Base-by-base conservation (phyloP, 768 basidiomycete genomes). In the Gloeopeniophorella convolvens region DNA sequence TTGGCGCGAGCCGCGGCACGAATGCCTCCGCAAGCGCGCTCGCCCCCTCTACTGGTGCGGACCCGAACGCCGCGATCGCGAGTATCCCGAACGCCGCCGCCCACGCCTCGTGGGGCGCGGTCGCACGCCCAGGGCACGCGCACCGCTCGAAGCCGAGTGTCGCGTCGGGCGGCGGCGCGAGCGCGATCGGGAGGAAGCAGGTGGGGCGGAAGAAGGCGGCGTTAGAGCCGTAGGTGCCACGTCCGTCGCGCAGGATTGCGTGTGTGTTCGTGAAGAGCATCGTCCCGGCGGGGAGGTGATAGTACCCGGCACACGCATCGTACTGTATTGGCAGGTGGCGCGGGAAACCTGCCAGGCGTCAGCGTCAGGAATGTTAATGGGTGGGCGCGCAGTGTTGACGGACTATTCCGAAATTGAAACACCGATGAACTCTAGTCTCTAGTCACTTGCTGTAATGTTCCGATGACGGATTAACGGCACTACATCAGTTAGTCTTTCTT, bases 71-170 rank as follows among this genome's bases (percentile, higher is more conserved):
- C 5, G 51, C n/a, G n/a, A 31, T 13, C 5, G 51, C 45, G 28
- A 48, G 42, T 45, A 53, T 46, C 33, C 15, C 37, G 15, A 30
- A 51, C 11, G 54, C 45, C 31, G 35, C 30, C 30, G 37, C 21
- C 51, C 51, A 53, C 28, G 36, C 4, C 11, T 27, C 12, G n/a
- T 41, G 23, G 18, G 23, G 37, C 15, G 55, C 51, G 28, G 47
- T 42, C 21, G n/a, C n/a, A 11, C 35, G 44, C 28, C 55, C 55
- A 3, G 51, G 51, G 13, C 50, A 53, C 23, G 11, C 5, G n/a
- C 51, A 51, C 6, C 45, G 39, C 7, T 51, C 51, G 26, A 48
- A 56, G 13, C 55, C 55, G 26, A 47, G 47, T 3, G 24, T 13
- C 7, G 18, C 28, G 10, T 48, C 45, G 4, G 45, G 45, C 7